A percentile compares a stretch with the other conserved stretches of the same genome.
phyloP scores from a whole-genome alignment of 225 moss, liverwort and hornwort genomes.

The Polytrichum commune region DNA sequence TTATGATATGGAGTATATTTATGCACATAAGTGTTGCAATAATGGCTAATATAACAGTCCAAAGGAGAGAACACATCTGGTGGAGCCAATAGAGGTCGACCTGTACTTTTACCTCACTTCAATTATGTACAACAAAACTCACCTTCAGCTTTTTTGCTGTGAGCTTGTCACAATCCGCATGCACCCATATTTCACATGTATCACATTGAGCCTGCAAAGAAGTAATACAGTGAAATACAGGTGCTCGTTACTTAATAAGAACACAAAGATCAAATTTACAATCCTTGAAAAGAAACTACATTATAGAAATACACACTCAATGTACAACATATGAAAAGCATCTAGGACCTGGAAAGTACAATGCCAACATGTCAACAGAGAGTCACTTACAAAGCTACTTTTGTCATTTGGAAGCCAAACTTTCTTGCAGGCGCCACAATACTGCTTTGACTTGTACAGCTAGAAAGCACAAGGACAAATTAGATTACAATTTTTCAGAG shows the following conservation, averaged over 20 bases:
- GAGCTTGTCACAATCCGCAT: conserved; percentile 99
- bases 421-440: conserved; percentile 97
- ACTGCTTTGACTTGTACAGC: conserved; percentile 96
- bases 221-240: background rate
- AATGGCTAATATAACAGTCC: no score
- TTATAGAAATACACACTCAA: no score
- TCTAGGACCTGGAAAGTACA: background rate
- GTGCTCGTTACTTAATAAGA: no score
- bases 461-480: conserved; percentile 22
- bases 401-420: conserved; percentile 99
- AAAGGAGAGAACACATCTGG: no score
- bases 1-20: no score
- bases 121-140: conserved; percentile 1
- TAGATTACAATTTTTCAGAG: no score
- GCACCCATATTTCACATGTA: conserved; percentile 91
- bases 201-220: conserved; percentile 82
- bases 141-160: conserved; percentile 87
- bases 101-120: no score
- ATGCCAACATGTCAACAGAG: background rate
- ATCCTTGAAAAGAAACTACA: no score
- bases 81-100: no score
- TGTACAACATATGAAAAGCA: background rate
- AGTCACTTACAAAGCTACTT: conserved; percentile 83
- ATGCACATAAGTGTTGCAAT: no score
- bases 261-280: no score